Percentiles rank a stretch among this genome's conserved stretches.
These are phyloP conservation scores for Nakaseomyces bracarensis DNA, from an alignment of 1,139 yeast species.

Conservation along the genomic window DNA sequence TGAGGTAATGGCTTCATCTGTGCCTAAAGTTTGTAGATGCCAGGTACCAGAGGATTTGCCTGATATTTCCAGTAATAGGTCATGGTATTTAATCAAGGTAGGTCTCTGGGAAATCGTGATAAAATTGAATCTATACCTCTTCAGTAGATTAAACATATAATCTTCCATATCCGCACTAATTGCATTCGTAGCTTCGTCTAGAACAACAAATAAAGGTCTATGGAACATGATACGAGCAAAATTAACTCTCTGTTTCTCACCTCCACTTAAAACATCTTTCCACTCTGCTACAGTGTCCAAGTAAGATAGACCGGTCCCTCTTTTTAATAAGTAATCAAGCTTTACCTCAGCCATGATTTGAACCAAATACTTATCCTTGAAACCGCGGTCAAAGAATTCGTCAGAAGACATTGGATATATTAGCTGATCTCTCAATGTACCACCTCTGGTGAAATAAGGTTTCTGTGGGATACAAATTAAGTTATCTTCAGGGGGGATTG, in stretches of 20 bases:
- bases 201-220: constrained; percentile 70
- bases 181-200: constrained; percentile 92
- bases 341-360: constrained; percentile 68
- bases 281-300: constrained; percentile 55
- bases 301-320: constrained; percentile 34
- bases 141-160: constrained; percentile 68
- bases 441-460: constrained; percentile 65
- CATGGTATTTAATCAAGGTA: constrained; percentile 77
- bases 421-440: constrained; percentile 79
- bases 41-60: constrained; percentile 40
- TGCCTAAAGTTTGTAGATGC: constrained; percentile 43
- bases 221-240: constrained; percentile 83
- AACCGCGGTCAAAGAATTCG: constrained; percentile 69
- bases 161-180: constrained; percentile 91
- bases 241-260: constrained; percentile 87
- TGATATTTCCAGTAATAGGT: constrained; percentile 56
- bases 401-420: constrained; percentile 76
- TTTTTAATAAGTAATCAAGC: constrained; percentile 62
- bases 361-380: constrained; percentile 60
- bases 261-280: constrained; percentile 90
- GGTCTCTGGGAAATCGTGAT: constrained; percentile 85
- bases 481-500: constrained; percentile 69
- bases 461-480: constrained; percentile 74
- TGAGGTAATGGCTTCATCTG: constrained; percentile 51
- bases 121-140: constrained; percentile 61